A percentile compares a stretch with the other conserved stretches of the same genome.
Evolutionary conservation across 805 yeast genomes (phyloP).

Genomic region (Starmera amethionina): DNA sequence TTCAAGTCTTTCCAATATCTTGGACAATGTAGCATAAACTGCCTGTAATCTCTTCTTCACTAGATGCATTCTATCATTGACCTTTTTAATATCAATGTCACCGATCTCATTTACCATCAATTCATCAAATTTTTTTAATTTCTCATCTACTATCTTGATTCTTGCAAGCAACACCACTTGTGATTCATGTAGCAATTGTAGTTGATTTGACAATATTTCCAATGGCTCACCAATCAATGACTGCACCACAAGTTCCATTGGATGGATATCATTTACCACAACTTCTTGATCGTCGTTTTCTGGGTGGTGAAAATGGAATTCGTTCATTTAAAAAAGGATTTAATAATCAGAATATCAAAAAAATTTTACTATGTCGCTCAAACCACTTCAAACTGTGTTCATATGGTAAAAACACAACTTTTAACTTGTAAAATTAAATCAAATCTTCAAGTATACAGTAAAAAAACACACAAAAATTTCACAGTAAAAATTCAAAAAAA

Average conservation of each 20-base stretch:
- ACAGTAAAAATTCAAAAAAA: background rate
- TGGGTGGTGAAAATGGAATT: conserved; percentile 8
- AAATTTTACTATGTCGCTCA: too few relatives aligned
- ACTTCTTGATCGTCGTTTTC: background rate
- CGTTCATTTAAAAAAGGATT: conserved; percentile 1
- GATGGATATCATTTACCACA: conserved; percentile 32
- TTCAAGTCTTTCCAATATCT: conserved; percentile 23
- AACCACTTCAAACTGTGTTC: too few relatives aligned
- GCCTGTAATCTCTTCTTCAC: conserved; percentile 16
- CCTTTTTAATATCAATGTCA: conserved; percentile 8
- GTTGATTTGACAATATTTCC: conserved; percentile 38
- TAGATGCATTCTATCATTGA: conserved; percentile 15
- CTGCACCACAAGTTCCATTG: conserved; percentile 51
- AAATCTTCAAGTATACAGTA: too few relatives aligned
- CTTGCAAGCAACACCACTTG: conserved; percentile 44
- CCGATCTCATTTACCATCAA: background rate
- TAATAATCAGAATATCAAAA: too few relatives aligned
- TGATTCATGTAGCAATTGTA: conserved; percentile 45
- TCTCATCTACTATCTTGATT: conserved; percentile 30
- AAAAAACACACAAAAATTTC: too few relatives aligned
- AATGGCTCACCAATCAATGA: conserved; percentile 43
- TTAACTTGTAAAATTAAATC: too few relatives aligned
- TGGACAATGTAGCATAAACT: conserved; percentile 21
- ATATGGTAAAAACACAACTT: too few relatives aligned
- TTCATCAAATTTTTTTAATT: background rate